A percentile compares a stretch with the other conserved stretches of the same genome.
Conservation (phyloP, 768 basidiomycete genomes). For the Tricholoma saponaceum region DNA sequence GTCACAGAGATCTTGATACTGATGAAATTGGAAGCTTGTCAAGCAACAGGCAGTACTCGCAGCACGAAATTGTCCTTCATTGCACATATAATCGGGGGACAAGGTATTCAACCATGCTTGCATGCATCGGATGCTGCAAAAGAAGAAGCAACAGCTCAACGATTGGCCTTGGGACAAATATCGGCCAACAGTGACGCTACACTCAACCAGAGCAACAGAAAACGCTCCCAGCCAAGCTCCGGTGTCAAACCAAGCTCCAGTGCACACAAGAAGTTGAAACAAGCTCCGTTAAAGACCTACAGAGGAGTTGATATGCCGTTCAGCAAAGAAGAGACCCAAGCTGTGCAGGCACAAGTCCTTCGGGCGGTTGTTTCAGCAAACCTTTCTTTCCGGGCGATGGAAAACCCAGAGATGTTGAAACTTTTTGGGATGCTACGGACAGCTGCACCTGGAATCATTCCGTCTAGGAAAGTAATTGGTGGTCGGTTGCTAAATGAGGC, state of each 20-base stretch:
- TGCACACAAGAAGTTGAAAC: neutral
- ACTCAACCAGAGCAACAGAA: neutral
- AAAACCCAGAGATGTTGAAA: neutral
- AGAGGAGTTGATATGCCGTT: neutral
- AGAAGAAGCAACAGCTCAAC: neutral
- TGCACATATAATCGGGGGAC: neutral
- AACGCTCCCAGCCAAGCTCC: neutral
- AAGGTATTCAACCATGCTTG: neutral
- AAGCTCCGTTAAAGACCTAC: constrained; percentile 1
- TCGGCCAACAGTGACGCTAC: neutral
- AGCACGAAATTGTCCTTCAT: neutral
- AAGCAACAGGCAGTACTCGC: neutral
- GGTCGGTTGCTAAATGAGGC: neutral
- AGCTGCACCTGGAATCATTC: neutral
- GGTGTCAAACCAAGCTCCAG: neutral
- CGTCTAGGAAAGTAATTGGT: neutral
- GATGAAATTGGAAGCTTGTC: neutral
- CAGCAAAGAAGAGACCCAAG: neutral
- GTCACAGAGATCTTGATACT: neutral
- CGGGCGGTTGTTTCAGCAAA: neutral
- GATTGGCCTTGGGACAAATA: neutral
- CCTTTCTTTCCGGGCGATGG: too few species aligned
- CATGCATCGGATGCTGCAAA: neutral
- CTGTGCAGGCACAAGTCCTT: neutral
- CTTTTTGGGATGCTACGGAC: neutral